Percentiles rank a stretch among this genome's conserved stretches.
Conservation (phyloP, 2,329 filamentous ascomycete genomes). For the Amphichorda felina region DNA sequence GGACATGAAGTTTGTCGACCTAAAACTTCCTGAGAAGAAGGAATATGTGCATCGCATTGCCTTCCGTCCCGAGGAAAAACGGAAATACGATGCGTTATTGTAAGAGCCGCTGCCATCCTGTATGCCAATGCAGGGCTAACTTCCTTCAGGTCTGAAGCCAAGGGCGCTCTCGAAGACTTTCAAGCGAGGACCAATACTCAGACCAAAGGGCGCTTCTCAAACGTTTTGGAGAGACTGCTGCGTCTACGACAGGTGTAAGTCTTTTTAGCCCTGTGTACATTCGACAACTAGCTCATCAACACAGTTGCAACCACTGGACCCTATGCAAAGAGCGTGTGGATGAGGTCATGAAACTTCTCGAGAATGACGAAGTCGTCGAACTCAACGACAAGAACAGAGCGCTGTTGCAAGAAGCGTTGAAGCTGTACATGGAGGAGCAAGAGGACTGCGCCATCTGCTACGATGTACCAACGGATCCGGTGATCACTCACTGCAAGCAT, state of each 20-base stretch:
- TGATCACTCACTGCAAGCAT: conserved; percentile 81
- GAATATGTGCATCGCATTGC: conserved; percentile 68
- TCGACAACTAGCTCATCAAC: conserved; percentile 6
- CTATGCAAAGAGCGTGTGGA: conserved; percentile 66
- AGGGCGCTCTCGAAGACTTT: conserved; percentile 54
- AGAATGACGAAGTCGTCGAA: conserved; percentile 53
- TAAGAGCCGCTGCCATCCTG: conserved; percentile 19
- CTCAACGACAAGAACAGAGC: conserved; percentile 61
- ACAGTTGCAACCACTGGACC: conserved; percentile 73
- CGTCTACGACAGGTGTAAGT: conserved; percentile 62
- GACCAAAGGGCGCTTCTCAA: conserved; percentile 50
- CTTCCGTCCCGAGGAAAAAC: conserved; percentile 61
- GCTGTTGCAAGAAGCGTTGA: conserved; percentile 63
- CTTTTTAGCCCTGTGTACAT: not conserved
- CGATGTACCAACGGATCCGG: conserved; percentile 50
- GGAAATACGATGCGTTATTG: conserved; percentile 66
- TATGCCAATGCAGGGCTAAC: conserved; percentile 9
- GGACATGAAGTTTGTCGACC: conserved; percentile 77
- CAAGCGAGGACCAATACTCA: conserved; percentile 29
- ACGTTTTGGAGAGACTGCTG: conserved; percentile 69
- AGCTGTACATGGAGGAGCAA: conserved; percentile 65
- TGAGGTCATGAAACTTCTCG: conserved; percentile 58
- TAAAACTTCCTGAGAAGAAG: conserved; percentile 64
- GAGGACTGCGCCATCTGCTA: conserved; percentile 80
- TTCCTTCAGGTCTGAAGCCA: conserved; percentile 51